Evolutionary conservation across 148 eudicot genomes (phyloP).

Genomic region (Fagopyrum tataricum): DNA sequence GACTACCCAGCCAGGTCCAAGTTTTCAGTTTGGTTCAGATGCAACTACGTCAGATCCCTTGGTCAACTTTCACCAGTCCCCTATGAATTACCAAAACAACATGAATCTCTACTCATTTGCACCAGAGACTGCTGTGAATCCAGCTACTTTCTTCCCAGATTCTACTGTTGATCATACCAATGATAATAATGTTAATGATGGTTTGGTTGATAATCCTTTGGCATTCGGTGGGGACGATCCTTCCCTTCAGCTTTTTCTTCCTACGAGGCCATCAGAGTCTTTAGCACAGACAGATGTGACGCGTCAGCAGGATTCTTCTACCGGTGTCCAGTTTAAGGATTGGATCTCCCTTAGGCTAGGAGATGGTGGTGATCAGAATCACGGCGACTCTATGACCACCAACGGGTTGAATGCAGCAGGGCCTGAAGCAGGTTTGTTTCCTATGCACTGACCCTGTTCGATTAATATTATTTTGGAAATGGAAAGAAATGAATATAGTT

Average conservation of each 20-base stretch:
- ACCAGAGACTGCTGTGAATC: constrained; percentile 40
- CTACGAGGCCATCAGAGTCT: constrained; percentile 59
- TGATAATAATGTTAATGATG: constrained; percentile 46
- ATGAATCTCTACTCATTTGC: constrained; percentile 51
- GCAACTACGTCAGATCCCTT: constrained; percentile 47
- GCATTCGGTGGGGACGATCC: constrained; percentile 64
- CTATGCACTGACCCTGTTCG: not conserved
- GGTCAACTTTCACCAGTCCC: constrained; percentile 39
- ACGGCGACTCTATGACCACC: constrained; percentile 28
- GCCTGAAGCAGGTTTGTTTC: constrained; percentile 52
- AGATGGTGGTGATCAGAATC: constrained; percentile 41
- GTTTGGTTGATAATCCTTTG: constrained; percentile 56
- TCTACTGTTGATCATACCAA: constrained; percentile 28
- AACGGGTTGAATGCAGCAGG: constrained; percentile 30
- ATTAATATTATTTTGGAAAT: no score
- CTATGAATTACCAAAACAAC: constrained; percentile 42
- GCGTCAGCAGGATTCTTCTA: constrained; percentile 42
- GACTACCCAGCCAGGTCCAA: constrained; percentile 45
- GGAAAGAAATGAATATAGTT: no score
- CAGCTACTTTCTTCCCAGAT: constrained; percentile 38
- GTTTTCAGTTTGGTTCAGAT: constrained; percentile 77
- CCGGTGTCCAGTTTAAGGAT: constrained; percentile 53
- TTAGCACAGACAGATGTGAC: constrained; percentile 39
- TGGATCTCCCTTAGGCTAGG: constrained; percentile 96
- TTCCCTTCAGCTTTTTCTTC: constrained; percentile 75